Percentiles rank a stretch among this genome's conserved stretches.
Evolutionary conservation across 768 basidiomycete genomes (phyloP).

Genomic region (Suillus ampliporus): DNA sequence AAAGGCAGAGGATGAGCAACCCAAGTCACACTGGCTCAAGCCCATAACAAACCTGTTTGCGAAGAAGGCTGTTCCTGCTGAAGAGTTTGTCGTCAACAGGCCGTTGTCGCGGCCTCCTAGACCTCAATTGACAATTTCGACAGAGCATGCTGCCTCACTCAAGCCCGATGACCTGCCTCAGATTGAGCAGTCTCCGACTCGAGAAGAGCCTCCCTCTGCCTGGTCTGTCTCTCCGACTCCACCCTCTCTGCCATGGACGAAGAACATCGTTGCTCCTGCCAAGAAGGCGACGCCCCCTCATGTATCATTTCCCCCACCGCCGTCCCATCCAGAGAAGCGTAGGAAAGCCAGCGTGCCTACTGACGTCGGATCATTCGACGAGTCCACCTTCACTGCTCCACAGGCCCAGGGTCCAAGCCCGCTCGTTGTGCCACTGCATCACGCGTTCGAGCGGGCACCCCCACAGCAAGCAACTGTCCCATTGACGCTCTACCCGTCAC

Average conservation of each 20-base stretch:
- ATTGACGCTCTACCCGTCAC: constrained; percentile 21
- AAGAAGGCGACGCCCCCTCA: constrained; percentile 41
- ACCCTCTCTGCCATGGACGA: constrained; percentile 31
- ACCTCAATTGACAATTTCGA: constrained; percentile 49
- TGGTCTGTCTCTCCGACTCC: constrained; percentile 40
- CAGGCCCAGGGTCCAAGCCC: constrained; percentile 28
- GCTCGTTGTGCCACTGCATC: constrained; percentile 48
- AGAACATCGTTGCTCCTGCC: constrained; percentile 21
- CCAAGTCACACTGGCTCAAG: constrained; percentile 42
- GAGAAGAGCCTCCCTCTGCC: constrained; percentile 31
- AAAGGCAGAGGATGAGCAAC: constrained; percentile 25
- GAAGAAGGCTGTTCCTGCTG: constrained; percentile 24
- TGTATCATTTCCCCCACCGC: constrained; percentile 39
- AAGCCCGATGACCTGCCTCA: constrained; percentile 32
- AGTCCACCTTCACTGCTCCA: constrained; percentile 27
- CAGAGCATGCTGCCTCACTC: constrained; percentile 43
- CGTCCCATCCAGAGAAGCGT: constrained; percentile 37
- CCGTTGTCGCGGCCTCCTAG: constrained; percentile 23
- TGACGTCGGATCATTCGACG: constrained; percentile 38
- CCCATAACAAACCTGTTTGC: constrained; percentile 38
- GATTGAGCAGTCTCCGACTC: constrained; percentile 34
- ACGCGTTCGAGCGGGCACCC: constrained; percentile 39
- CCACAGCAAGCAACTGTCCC: constrained; percentile 21
- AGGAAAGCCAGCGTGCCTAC: constrained; percentile 43
- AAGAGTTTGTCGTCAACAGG: constrained; percentile 28